Evolutionary conservation across 106 monocot genomes (phyloP).

Genomic region (Hemerocallis citrina): DNA sequence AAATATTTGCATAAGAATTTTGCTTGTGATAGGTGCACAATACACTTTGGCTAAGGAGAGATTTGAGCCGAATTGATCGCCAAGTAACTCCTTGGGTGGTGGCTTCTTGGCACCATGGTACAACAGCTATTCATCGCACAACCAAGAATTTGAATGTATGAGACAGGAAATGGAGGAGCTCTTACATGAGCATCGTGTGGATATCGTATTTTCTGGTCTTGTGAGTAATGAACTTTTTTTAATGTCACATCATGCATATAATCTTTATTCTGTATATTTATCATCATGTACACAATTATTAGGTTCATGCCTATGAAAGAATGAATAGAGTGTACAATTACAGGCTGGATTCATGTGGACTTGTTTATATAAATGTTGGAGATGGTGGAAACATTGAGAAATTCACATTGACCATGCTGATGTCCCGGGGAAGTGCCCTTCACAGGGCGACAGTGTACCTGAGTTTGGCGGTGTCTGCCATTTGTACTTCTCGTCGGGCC

Average conservation of each 20-base stretch:
- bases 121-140: constrained; percentile 85
- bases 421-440: constrained; percentile 78
- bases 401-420: constrained; percentile 67
- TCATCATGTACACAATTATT: not conserved
- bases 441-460: constrained; percentile 40
- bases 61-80: constrained; percentile 47
- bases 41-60: constrained; percentile 63
- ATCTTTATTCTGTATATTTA: not conserved
- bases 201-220: constrained; percentile 80
- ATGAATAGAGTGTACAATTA: constrained; percentile 86
- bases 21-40: constrained; percentile 45
- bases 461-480: constrained; percentile 79
- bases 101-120: constrained; percentile 94
- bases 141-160: constrained; percentile 95
- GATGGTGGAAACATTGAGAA: constrained; percentile 93
- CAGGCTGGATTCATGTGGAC: constrained; percentile 63
- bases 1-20: not conserved
- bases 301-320: constrained; percentile 93
- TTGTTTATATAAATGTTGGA: constrained; percentile 84
- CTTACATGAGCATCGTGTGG: constrained; percentile 59
- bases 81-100: constrained; percentile 74
- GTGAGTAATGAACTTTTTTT: constrained; percentile 49
- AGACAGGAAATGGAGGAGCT: constrained; percentile 79
- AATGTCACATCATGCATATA: no score
- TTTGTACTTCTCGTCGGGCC: constrained; percentile 70